Evolutionary conservation across 1,284 basidiomycete genomes (phyloP).

Genomic region (Cystobasidium slooffiae): DNA sequence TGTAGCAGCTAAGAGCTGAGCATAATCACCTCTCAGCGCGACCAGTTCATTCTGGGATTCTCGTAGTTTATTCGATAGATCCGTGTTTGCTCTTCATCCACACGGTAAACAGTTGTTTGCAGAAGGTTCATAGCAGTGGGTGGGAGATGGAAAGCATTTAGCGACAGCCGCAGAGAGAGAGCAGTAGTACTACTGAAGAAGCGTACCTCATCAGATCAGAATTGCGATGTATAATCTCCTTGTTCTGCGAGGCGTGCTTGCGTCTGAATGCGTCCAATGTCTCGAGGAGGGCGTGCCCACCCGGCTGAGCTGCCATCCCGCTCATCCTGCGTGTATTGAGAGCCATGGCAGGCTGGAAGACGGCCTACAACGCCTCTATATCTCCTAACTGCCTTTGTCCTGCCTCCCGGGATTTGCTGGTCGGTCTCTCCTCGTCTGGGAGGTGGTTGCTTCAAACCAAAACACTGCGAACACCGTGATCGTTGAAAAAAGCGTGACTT

Average conservation of each 20-base stretch:
- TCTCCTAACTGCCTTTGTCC: background rate
- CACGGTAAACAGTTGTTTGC: constrained; percentile 3
- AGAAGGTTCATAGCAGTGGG: constrained; percentile 1
- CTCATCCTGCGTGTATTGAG: constrained; percentile 37
- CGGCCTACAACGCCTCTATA: background rate
- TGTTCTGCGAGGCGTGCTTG: constrained; percentile 54
- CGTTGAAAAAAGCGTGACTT: constrained; percentile 14
- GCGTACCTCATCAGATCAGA: constrained; percentile 49
- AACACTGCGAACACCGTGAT: background rate
- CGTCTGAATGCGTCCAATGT: constrained; percentile 45
- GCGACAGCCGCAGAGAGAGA: background rate
- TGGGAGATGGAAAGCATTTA: background rate
- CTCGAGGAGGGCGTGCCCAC: constrained; percentile 29
- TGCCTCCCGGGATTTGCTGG: background rate
- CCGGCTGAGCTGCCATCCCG: constrained; percentile 36
- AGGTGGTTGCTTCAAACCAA: constrained; percentile 2
- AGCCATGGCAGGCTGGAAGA: constrained; percentile 13
- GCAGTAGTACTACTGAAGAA: background rate
- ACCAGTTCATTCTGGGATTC: constrained; percentile 46
- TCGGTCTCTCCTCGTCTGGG: background rate
- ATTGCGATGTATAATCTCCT: constrained; percentile 54
- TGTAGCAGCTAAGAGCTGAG: constrained; percentile 46
- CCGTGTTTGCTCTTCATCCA: constrained; percentile 48
- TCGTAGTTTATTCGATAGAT: constrained; percentile 44
- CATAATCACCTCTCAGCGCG: constrained; percentile 49